These are phyloP conservation scores for Hymenoscyphus fraxineus DNA, from an alignment of 2,329 filamentous ascomycete species.

Conservation along the genomic window DNA sequence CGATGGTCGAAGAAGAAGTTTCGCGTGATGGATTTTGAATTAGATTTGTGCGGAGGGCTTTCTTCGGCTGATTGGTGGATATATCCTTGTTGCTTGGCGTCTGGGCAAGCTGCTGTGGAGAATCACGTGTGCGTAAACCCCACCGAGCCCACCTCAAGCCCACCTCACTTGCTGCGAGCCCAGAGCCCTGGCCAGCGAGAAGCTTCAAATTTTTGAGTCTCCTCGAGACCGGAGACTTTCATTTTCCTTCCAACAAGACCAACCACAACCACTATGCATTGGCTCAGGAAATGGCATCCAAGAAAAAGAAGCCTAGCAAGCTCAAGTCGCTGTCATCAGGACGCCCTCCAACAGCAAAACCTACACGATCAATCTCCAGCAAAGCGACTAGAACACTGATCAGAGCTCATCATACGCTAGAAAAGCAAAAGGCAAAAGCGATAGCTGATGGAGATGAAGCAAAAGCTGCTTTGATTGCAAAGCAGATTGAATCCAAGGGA, in stretches of 20 bases:
- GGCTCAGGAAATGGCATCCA: conserved; percentile 41
- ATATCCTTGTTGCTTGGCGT: too few relatives aligned
- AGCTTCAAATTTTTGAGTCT: not conserved
- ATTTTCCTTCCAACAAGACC: not conserved
- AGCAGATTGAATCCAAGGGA: conserved; percentile 55
- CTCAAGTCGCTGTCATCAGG: conserved; percentile 48
- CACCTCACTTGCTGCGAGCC: too few relatives aligned
- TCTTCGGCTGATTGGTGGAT: too few relatives aligned
- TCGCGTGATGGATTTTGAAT: not conserved
- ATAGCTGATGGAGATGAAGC: conserved; percentile 49
- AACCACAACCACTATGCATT: conserved; percentile 9
- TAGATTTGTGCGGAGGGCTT: too few relatives aligned
- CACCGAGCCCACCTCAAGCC: too few relatives aligned
- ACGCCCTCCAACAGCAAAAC: conserved; percentile 50
- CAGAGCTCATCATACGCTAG: conserved; percentile 61
- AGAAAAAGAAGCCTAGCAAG: conserved; percentile 44
- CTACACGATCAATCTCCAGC: conserved; percentile 56
- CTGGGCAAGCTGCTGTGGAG: too few relatives aligned
- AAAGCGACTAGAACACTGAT: conserved; percentile 63
- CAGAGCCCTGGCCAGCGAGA: not conserved
- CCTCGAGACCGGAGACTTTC: not conserved
- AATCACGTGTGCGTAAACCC: too few relatives aligned
- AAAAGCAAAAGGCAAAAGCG: conserved; percentile 59
- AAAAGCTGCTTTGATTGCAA: conserved; percentile 44
- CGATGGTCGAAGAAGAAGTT: conserved; percentile 2